A percentile compares a stretch with the other conserved stretches of the same genome.
phyloP scores from a whole-genome alignment of 2,329 filamentous ascomycete species.

The Botrytis medusae region DNA sequence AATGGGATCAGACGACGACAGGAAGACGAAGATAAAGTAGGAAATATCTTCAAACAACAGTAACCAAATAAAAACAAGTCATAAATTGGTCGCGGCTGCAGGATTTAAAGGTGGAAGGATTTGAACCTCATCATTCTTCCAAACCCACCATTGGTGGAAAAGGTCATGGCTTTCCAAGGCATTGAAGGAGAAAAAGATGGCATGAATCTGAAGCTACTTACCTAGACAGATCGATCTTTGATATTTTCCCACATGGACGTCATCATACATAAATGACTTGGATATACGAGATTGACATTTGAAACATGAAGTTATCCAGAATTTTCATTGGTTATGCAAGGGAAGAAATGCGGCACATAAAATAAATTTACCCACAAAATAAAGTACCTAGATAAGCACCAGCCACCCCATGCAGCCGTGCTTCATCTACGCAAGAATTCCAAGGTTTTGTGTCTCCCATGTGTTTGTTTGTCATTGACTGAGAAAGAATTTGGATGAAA shows the following conservation, averaged over 20 bases:
- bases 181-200: not conserved
- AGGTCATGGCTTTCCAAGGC: not conserved
- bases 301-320: not conserved
- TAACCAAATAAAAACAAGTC: not conserved
- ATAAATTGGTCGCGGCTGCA: not conserved
- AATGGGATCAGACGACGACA: not conserved
- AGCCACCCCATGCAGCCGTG: not conserved
- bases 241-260: not conserved
- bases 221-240: not conserved
- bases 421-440: not conserved
- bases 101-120: conserved; percentile 4
- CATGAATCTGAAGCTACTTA: not conserved
- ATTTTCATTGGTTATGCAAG: not conserved
- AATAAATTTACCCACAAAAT: not conserved
- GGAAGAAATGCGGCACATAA: not conserved
- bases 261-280: not conserved
- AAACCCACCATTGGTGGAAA: not conserved
- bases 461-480: not conserved
- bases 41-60: not conserved
- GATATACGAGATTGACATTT: not conserved
- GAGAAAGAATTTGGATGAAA: not conserved
- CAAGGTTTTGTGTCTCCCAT: not conserved
- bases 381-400: not conserved
- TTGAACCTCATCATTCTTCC: not conserved
- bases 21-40: not conserved